Conservation (phyloP, 352 stramenopile genomes). For the Phytophthora cajani region DNA sequence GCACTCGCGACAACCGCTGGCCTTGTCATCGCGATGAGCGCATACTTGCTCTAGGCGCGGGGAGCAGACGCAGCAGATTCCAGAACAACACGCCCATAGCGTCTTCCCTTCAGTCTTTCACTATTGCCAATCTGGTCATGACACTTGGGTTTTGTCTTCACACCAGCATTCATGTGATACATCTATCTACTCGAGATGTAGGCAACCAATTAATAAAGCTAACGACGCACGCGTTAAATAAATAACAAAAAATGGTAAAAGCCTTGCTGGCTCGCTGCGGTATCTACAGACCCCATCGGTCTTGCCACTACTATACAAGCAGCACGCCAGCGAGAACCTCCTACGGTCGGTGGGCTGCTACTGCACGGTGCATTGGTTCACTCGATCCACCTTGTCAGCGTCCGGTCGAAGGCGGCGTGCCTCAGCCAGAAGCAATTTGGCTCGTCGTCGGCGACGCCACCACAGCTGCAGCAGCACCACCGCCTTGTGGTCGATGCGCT, state of each 20-base stretch:
- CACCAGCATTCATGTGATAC: neutral
- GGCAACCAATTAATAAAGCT: too few species aligned
- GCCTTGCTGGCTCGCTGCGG: slow-evolving; percentile 18
- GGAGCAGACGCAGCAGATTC: too few species aligned
- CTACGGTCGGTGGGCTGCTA: slow-evolving; percentile 12
- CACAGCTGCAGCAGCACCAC: slow-evolving; percentile 84
- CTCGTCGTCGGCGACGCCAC: slow-evolving; percentile 80
- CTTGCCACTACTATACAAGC: slow-evolving; percentile 36
- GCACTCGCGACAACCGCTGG: neutral
- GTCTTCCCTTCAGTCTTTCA: neutral
- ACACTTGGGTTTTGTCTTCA: neutral
- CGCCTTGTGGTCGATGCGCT: slow-evolving; percentile 84
- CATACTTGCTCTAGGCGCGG: slow-evolving; percentile 1
- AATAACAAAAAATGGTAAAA: slow-evolving; percentile 39
- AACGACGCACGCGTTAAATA: slow-evolving; percentile 17
- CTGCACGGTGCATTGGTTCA: slow-evolving; percentile 40
- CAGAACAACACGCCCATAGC: neutral
- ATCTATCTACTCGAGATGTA: too few species aligned
- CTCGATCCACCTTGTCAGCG: slow-evolving; percentile 31
- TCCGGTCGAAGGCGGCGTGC: slow-evolving; percentile 69
- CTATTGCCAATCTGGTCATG: neutral
- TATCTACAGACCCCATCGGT: slow-evolving; percentile 19
- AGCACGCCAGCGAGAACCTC: slow-evolving; percentile 13
- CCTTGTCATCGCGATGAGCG: neutral
- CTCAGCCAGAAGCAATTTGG: slow-evolving; percentile 64